Base-by-base conservation (phyloP, 1,284 basidiomycete species). In the Moniliella sp. region DNA sequence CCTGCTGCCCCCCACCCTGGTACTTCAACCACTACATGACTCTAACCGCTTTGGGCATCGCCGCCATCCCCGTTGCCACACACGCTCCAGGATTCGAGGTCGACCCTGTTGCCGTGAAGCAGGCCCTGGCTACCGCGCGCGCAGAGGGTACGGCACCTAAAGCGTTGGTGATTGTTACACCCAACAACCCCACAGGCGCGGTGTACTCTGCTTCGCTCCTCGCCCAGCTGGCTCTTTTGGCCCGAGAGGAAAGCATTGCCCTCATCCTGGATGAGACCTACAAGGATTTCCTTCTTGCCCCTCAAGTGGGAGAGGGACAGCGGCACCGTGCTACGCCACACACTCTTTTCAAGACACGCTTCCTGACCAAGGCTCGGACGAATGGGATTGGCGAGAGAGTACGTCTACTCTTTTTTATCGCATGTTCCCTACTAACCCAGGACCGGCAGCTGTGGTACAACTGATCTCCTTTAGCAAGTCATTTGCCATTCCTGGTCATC, bases 401-500 rank as follows among this genome's bases (percentile, higher is more conserved):
- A n/a, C 44, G 64, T 82, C 12, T 79, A 76, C 51, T 80, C 76
- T 9, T 82, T 81, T 58, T 46, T 42, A 31, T 43, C 43, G 59
- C 63, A 33, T 12, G 9, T 9, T 17, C 25, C 10, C 12, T 10
- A 36, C 59, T n/a, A n/a, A n/a, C 51, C 5, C 16, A 21, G 7
- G 7, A 5, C 12, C 7, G 28, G 8, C 31, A 36, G 34, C 43
- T 3, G 11, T 50, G 17, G 48, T 50, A 8, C 44, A 44, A 18
- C 31, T 45, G 12, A 44, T 47, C 30, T 44, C 40, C 32, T 45
- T 48, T 27, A 73, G 71, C 38, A 82, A 83, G 62, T 73, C 74
- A 12, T 83, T 81, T 59, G 72, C 74, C 35, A 71, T 88, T 27
- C 82, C 82, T 0, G 81, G 81, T 0, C 76, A 82, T 58, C 70